Evolutionary conservation across 176 grass and related monocot species (phyloP), one percentile per base, ranked within the genome.

Genomic region (Eragrostis nindensis): DNA sequence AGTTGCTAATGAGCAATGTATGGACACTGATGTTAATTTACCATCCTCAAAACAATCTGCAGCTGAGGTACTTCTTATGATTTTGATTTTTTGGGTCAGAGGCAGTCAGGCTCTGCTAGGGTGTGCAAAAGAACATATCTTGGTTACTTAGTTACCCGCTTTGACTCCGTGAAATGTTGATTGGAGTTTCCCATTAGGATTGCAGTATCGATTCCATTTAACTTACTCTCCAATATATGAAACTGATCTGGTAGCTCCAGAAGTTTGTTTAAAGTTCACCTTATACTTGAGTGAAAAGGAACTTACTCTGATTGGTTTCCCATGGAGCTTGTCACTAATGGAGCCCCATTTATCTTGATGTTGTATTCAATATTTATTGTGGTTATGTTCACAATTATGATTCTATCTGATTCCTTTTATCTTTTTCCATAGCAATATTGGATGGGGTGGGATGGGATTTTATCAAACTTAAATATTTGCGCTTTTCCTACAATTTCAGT

Each of bases 1-100:
- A 70, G 56, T 94, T 85, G 88, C 91, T 86, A 70, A 82, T 73
- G 82, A 89, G 47, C 74, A 85, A 83, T 63, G 66, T 65, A 62
- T 85, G 53, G 90, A 87, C 36, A 41, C 62, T 25, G 81, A 98
- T 43, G 39, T 78, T 66, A 88, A 66, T 17, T 67, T 78, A 4
- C 60, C 55, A 74, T 84, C 45, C 70, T 77, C 68, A 24, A 91
- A 79, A 77, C 86, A 89, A 73, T 80, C 62, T 38, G 70, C 41
- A 78, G 24, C 80, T 70, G 83, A 91, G 83, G 92, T 94, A 88
- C 81, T 67, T 86, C 11, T 81, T 43, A 45, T 74, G 47, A 50
- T 67, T 89, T 67, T 48, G 5, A 41, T 82, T 21, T 36, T 36
- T 36, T n/a, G n/a, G n/a, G n/a, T n/a, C n/a, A n/a, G n/a, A n/a